These are phyloP conservation scores for Cryptosporidium ryanae DNA, from an alignment of 169 alveolate species.

Conservation along the genomic window DNA sequence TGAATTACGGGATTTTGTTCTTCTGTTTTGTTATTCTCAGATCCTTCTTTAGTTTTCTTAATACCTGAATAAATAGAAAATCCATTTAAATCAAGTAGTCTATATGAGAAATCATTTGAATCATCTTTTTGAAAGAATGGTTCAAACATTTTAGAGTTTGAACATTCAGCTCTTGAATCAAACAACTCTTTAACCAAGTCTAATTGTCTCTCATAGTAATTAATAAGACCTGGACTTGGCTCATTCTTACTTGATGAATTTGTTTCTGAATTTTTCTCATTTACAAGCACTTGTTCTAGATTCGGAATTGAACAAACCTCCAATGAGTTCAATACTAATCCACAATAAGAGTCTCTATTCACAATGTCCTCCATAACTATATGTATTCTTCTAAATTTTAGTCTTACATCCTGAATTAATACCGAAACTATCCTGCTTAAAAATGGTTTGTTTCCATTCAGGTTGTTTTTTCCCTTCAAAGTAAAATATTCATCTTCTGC, in stretches of 20 bases:
- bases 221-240: slow-evolving; percentile 40
- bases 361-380: slow-evolving; percentile 12
- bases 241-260: not conserved
- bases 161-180: slow-evolving; percentile 13
- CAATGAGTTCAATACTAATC: slow-evolving; percentile 58
- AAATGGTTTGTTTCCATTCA: slow-evolving; percentile 30
- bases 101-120: slow-evolving; percentile 56
- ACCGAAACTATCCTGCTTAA: slow-evolving; percentile 51
- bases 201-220: slow-evolving; percentile 40
- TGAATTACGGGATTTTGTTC: slow-evolving; percentile 22
- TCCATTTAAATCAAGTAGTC: slow-evolving; percentile 57
- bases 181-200: slow-evolving; percentile 29
- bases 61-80: slow-evolving; percentile 15
- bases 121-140: slow-evolving; percentile 53
- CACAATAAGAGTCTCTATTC: slow-evolving; percentile 25
- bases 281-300: slow-evolving; percentile 34
- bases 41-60: not conserved
- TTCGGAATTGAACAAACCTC: slow-evolving; percentile 67
- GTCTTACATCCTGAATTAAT: slow-evolving; percentile 60
- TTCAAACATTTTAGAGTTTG: slow-evolving; percentile 36
- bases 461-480: slow-evolving; percentile 8
- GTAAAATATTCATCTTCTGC: slow-evolving; percentile 70
- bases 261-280: not conserved
- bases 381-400: slow-evolving; percentile 58
- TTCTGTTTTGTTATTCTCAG: not conserved